A percentile compares a stretch with the other conserved stretches of the same genome.
phyloP scores from a whole-genome alignment of 306 rosid genomes.

The Hippophae gyantsensis region DNA sequence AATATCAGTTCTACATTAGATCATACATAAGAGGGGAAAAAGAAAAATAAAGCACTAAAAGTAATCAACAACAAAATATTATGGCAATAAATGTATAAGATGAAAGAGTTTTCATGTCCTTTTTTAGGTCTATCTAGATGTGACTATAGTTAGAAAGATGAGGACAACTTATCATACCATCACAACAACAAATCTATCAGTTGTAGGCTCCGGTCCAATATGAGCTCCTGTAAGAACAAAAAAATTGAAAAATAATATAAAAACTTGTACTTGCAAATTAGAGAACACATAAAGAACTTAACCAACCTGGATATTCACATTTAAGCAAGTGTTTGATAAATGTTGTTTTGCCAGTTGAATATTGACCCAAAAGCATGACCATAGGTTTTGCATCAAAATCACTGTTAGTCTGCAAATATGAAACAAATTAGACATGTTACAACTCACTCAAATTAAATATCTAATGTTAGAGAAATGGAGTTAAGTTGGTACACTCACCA shows the following conservation, averaged over 20 bases:
- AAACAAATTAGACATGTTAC: neutral
- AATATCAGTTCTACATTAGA: too few species aligned
- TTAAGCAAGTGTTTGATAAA: conserved; percentile 75
- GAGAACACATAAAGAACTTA: conserved; percentile 7
- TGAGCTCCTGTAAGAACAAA: conserved; percentile 54
- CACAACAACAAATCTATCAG: conserved; percentile 90
- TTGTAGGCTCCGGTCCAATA: conserved; percentile 98
- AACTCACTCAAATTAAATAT: neutral
- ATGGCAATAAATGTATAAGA: too few species aligned
- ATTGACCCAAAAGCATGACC: conserved; percentile 96
- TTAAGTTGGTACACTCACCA: conserved; percentile 44
- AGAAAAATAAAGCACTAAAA: too few species aligned
- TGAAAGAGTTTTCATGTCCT: too few species aligned
- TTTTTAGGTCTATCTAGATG: neutral
- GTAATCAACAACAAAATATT: too few species aligned
- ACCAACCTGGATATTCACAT: conserved; percentile 85
- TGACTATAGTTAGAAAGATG: conserved; percentile 5
- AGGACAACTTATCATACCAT: conserved; percentile 46
- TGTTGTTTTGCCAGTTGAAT: conserved; percentile 96
- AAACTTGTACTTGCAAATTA: neutral
- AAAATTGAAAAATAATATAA: neutral
- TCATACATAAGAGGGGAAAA: too few species aligned
- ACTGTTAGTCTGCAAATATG: conserved; percentile 52
- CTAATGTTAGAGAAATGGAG: neutral
- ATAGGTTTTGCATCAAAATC: conserved; percentile 97